These are phyloP conservation scores for Angophora floribunda DNA, from an alignment of 345 rosid species.

Conservation along the genomic window DNA sequence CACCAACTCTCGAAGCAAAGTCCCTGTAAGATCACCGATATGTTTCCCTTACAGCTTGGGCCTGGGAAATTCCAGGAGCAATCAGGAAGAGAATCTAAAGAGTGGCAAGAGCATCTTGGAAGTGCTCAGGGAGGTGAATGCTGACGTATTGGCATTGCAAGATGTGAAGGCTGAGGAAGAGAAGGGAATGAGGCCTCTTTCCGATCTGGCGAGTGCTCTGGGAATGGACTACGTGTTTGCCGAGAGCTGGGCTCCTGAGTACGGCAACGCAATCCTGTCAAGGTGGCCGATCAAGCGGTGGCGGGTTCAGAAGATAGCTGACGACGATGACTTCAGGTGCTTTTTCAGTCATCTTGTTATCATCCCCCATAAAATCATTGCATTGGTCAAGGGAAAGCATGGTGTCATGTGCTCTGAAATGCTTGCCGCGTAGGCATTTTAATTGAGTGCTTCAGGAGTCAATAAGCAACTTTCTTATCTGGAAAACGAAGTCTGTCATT, in stretches of 20 bases:
- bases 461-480: neutral
- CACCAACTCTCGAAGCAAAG: slow-evolving; percentile 37
- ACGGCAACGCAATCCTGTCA: slow-evolving; percentile 79
- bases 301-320: slow-evolving; percentile 72
- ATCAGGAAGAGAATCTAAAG: slow-evolving; percentile 33
- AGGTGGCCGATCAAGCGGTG: slow-evolving; percentile 81
- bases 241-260: slow-evolving; percentile 95
- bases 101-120: slow-evolving; percentile 66
- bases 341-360: neutral
- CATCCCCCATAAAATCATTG: neutral
- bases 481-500: neutral
- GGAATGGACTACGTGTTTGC: slow-evolving; percentile 86
- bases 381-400: neutral
- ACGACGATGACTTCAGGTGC: slow-evolving; percentile 84
- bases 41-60: slow-evolving; percentile 50
- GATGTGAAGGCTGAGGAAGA: slow-evolving; percentile 92
- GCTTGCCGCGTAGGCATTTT: neutral
- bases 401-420: neutral
- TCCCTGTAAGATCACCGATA: slow-evolving; percentile 76
- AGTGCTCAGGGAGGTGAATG: slow-evolving; percentile 74
- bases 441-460: neutral
- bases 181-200: slow-evolving; percentile 76
- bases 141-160: slow-evolving; percentile 73
- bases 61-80: slow-evolving; percentile 1
- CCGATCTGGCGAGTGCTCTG: slow-evolving; percentile 69